Evolutionary conservation across 495 filamentous ascomycete genomes (phyloP).

Genomic region (Saxophila tyrrhenica): DNA sequence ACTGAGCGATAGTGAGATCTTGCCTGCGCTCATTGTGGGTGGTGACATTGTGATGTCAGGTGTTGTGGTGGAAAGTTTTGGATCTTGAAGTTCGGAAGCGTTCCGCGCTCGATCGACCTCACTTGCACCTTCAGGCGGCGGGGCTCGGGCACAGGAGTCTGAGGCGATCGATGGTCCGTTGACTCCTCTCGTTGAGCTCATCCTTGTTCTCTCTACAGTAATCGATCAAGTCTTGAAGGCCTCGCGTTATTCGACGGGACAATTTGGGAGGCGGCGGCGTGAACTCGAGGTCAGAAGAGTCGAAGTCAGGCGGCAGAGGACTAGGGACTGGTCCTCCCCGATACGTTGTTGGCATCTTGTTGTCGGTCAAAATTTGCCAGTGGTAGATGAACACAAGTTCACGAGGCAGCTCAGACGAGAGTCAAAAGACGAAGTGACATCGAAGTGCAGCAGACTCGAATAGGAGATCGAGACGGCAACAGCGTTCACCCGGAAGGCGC

Average conservation of each 20-base stretch:
- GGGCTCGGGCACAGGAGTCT: too few species aligned
- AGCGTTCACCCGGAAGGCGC: too few species aligned
- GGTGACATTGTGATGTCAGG: neutral
- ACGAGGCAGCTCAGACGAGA: too few species aligned
- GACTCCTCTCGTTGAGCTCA: neutral
- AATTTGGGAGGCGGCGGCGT: neutral
- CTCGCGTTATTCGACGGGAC: neutral
- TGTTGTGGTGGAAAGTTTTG: neutral
- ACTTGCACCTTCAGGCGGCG: too few species aligned
- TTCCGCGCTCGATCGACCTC: neutral
- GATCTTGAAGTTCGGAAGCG: neutral
- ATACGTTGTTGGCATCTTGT: neutral
- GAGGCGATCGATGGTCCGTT: neutral
- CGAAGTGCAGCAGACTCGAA: too few species aligned
- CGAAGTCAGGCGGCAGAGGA: neutral
- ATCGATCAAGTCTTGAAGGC: neutral
- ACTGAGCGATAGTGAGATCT: conserved; percentile 16
- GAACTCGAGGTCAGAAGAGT: neutral
- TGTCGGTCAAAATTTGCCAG: too few species aligned
- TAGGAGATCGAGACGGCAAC: too few species aligned
- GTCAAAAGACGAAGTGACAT: too few species aligned
- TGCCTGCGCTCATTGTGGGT: conserved; percentile 5
- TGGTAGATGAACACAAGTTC: too few species aligned
- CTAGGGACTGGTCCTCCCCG: neutral
- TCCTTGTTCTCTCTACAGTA: neutral